These are phyloP conservation scores for Actinomortierella ambigua DNA, from an alignment of 371 early-diverging fungal genomes.

Conservation along the genomic window DNA sequence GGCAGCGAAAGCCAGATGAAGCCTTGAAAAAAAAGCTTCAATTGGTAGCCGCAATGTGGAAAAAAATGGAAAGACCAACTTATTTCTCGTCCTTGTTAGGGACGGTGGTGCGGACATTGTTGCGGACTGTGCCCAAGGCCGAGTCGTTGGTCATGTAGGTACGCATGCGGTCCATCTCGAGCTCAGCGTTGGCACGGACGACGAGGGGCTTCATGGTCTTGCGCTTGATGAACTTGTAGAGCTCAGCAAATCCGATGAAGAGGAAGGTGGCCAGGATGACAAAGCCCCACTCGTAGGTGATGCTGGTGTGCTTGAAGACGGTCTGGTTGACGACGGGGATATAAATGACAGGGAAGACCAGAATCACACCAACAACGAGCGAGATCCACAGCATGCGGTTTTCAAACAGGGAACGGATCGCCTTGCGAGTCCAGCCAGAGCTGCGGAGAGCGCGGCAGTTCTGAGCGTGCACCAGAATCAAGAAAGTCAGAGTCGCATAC, in stretches of 20 bases:
- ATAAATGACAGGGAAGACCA: constrained; percentile 68
- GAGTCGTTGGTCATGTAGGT: constrained; percentile 21
- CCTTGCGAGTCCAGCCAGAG: constrained; percentile 59
- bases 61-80: background rate
- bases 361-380: constrained; percentile 54
- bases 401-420: constrained; percentile 50
- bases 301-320: constrained; percentile 67
- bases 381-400: constrained; percentile 66
- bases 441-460: constrained; percentile 74
- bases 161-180: constrained; percentile 31
- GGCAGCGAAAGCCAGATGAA: too few species aligned
- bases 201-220: constrained; percentile 29
- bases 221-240: constrained; percentile 49
- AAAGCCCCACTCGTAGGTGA: constrained; percentile 81
- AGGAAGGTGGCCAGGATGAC: constrained; percentile 61
- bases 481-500: constrained; percentile 68
- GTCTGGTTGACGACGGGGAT: constrained; percentile 69
- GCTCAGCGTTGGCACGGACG: constrained; percentile 7
- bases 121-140: constrained; percentile 16
- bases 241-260: constrained; percentile 65
- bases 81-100: constrained; percentile 2
- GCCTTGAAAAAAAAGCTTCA: background rate
- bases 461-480: constrained; percentile 71
- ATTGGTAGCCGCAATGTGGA: background rate
- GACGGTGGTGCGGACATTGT: too few species aligned